These are phyloP conservation scores for Fusarium sp. DNA, from an alignment of 2,329 filamentous ascomycete genomes.

Conservation along the genomic window DNA sequence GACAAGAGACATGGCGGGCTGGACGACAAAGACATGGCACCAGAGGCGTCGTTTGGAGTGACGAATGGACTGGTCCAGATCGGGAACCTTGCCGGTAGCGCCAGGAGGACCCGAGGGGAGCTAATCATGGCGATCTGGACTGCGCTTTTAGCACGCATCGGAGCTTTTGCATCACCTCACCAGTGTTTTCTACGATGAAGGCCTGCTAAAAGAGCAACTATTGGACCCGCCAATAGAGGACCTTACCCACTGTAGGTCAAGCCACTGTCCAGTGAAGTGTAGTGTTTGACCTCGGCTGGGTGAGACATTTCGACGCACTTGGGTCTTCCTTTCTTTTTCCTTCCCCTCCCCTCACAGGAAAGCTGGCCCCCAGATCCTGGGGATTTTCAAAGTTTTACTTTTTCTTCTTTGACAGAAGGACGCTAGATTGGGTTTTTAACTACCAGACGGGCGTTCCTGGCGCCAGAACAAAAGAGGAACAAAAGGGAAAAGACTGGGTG, in stretches of 20 bases:
- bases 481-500: neutral
- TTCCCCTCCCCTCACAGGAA: neutral
- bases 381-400: neutral
- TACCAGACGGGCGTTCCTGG: slow-evolving; percentile 21
- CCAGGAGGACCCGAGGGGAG: slow-evolving; percentile 2
- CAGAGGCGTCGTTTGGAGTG: slow-evolving; percentile 18
- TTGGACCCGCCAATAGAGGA: neutral
- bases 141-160: neutral
- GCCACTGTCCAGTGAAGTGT: neutral
- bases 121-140: slow-evolving; percentile 7
- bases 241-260: neutral
- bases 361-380: neutral
- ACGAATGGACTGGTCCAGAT: slow-evolving; percentile 34
- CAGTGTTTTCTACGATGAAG: neutral
- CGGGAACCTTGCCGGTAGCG: slow-evolving; percentile 8
- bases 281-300: neutral
- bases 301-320: neutral
- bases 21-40: slow-evolving; percentile 1
- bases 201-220: neutral
- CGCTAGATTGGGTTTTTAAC: neutral
- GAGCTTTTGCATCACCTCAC: slow-evolving; percentile 6
- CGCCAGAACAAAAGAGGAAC: slow-evolving; percentile 9
- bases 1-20: slow-evolving; percentile 14
- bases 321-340: neutral
- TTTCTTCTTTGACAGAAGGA: neutral